These are phyloP conservation scores for Paecilomyces niveus DNA, from an alignment of 2,329 filamentous ascomycete species.

Conservation along the genomic window DNA sequence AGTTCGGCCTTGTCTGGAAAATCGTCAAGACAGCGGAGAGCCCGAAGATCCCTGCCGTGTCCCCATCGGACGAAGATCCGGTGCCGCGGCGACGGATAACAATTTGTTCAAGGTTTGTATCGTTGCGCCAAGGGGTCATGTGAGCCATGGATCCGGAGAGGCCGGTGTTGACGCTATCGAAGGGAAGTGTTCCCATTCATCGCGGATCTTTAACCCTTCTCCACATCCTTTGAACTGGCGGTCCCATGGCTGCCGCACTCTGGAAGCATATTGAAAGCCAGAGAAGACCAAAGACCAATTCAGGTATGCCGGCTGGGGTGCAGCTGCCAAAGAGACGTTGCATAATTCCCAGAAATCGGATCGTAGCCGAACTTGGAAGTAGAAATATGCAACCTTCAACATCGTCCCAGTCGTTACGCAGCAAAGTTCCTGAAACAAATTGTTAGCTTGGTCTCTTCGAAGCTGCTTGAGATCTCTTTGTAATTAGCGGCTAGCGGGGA, in stretches of 20 bases:
- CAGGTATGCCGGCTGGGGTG: neutral
- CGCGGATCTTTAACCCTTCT: neutral
- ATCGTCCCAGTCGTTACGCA: too few relatives aligned
- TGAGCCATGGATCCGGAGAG: neutral
- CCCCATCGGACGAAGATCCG: slow-evolving; percentile 24
- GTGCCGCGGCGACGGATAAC: slow-evolving; percentile 31
- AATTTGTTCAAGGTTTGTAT: slow-evolving; percentile 2
- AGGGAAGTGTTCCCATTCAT: neutral
- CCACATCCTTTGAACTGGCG: neutral
- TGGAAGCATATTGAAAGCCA: neutral
- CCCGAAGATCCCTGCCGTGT: slow-evolving; percentile 1
- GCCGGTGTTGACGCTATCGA: neutral
- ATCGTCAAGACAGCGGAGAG: neutral
- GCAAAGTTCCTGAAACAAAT: neutral
- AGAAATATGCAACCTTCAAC: neutral
- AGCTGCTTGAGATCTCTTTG: neutral
- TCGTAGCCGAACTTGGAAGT: neutral
- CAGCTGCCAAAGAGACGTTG: neutral
- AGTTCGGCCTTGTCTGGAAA: neutral
- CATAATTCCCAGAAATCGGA: neutral
- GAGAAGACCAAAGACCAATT: neutral
- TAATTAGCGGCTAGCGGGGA: neutral
- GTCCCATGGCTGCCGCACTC: neutral
- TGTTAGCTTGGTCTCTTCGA: neutral
- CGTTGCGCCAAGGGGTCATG: slow-evolving; percentile 2